A percentile compares a stretch with the other conserved stretches of the same genome.
Evolutionary conservation across 352 stramenopile genomes (phyloP).

Genomic region (Pythium dissotocum): DNA sequence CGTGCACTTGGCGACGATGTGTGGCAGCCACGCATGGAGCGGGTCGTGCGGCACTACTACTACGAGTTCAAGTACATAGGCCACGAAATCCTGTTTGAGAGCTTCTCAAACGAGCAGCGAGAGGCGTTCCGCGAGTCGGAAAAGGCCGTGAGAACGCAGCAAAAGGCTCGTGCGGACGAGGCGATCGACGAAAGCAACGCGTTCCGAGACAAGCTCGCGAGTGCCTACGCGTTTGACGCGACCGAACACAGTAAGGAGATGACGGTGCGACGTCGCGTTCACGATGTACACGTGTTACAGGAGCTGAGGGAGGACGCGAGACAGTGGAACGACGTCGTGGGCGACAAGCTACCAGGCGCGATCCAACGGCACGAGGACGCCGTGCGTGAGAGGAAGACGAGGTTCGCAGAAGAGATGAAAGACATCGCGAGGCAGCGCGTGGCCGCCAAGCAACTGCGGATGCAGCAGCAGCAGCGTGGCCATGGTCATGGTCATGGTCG

Average conservation of each 20-base stretch:
- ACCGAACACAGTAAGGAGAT: background rate
- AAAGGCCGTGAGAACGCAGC: conserved; percentile 26
- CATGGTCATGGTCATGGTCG: background rate
- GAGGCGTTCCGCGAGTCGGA: conserved; percentile 21
- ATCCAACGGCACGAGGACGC: conserved; percentile 7
- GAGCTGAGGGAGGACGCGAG: conserved; percentile 25
- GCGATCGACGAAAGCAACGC: conserved; percentile 43
- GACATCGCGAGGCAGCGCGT: conserved; percentile 6
- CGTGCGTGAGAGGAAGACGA: conserved; percentile 10
- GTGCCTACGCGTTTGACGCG: conserved; percentile 30
- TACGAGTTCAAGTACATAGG: conserved; percentile 77
- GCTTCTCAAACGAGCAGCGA: conserved; percentile 18
- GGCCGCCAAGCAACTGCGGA: background rate
- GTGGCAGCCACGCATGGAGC: conserved; percentile 58
- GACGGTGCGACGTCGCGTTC: conserved; percentile 6
- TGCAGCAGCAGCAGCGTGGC: background rate
- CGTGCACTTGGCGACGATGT: conserved; percentile 27
- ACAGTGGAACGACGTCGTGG: conserved; percentile 34
- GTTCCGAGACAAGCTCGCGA: conserved; percentile 33
- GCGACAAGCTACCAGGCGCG: conserved; percentile 6
- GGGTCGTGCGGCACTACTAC: conserved; percentile 59
- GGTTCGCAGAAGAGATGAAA: conserved; percentile 29
- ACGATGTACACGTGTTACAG: conserved; percentile 22
- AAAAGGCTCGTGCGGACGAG: conserved; percentile 32
- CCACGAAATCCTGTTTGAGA: conserved; percentile 44